Evolutionary conservation across 2,329 filamentous ascomycete genomes (phyloP).

Genomic region (Trichoderma harzianum): DNA sequence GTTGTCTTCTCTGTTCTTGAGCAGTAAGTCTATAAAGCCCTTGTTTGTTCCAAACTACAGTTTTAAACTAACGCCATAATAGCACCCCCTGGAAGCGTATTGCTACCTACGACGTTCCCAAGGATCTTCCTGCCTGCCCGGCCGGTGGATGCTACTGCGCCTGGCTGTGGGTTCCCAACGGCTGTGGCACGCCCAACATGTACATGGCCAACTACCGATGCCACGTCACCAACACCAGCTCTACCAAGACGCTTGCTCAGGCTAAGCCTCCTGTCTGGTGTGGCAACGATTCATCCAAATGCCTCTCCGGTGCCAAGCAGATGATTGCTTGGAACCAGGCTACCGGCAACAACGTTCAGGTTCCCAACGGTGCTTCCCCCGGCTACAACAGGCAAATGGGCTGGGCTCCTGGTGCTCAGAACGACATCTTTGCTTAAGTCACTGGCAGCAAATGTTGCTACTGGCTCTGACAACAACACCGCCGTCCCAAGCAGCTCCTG

Average conservation of each 20-base stretch:
- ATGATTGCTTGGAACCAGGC: slow-evolving; percentile 45
- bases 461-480: not conserved
- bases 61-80: not conserved
- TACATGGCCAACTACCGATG: slow-evolving; percentile 48
- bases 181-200: slow-evolving; percentile 27
- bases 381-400: slow-evolving; percentile 29
- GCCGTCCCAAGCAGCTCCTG: not conserved
- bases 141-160: slow-evolving; percentile 26
- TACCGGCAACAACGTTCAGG: slow-evolving; percentile 30
- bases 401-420: slow-evolving; percentile 27
- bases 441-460: not conserved
- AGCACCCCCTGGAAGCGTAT: slow-evolving; percentile 25
- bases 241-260: slow-evolving; percentile 34
- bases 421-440: slow-evolving; percentile 25
- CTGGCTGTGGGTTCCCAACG: slow-evolving; percentile 27
- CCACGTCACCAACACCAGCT: slow-evolving; percentile 41
- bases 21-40: slow-evolving; percentile 29
- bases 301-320: slow-evolving; percentile 45
- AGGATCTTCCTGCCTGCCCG: slow-evolving; percentile 25
- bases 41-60: not conserved
- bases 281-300: slow-evolving; percentile 36
- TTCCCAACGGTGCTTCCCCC: slow-evolving; percentile 24
- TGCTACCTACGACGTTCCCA: slow-evolving; percentile 23
- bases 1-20: slow-evolving; percentile 43
- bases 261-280: slow-evolving; percentile 41